Evolutionary conservation across 2,329 filamentous ascomycete species (phyloP).

Genomic region (Didymella keratinophila): DNA sequence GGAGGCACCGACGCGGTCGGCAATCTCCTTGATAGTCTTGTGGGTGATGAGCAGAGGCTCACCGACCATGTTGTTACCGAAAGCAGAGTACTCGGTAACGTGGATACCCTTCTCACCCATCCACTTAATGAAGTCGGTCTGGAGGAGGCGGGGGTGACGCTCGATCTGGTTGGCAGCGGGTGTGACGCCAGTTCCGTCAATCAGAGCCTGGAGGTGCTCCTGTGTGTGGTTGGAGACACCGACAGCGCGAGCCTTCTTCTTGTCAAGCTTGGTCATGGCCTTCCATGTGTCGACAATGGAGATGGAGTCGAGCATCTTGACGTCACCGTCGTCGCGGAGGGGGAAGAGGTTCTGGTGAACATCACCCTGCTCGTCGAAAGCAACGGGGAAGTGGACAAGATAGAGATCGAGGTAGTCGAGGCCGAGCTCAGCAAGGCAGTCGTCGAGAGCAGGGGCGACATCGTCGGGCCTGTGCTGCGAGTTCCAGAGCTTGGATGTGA

Average conservation of each 20-base stretch:
- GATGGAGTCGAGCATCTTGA: constrained; percentile 63
- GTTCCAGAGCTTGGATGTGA: constrained; percentile 87
- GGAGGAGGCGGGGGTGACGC: constrained; percentile 40
- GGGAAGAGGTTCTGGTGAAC: constrained; percentile 39
- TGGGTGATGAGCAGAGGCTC: constrained; percentile 52
- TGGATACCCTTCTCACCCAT: constrained; percentile 44
- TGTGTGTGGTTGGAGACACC: constrained; percentile 44
- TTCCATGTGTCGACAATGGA: constrained; percentile 49
- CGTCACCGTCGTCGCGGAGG: constrained; percentile 24
- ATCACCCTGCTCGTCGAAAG: constrained; percentile 58
- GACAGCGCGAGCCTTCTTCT: constrained; percentile 43
- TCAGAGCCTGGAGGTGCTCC: constrained; percentile 60
- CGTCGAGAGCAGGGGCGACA: constrained; percentile 76
- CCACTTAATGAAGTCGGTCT: constrained; percentile 40
- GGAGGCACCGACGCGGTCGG: constrained; percentile 67
- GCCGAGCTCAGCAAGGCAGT: constrained; percentile 76
- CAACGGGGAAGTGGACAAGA: constrained; percentile 73
- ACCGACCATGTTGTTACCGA: constrained; percentile 66
- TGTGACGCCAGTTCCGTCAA: constrained; percentile 52
- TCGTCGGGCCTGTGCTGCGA: constrained; percentile 75
- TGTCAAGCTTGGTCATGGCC: constrained; percentile 52
- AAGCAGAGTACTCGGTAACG: constrained; percentile 49
- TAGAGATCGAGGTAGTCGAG: constrained; percentile 90
- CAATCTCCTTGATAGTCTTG: constrained; percentile 71
- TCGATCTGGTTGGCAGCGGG: constrained; percentile 45